Evolutionary conservation across 257 asterid species (phyloP), one percentile per base, ranked within the genome.

Genomic region (Jacaranda copaia): DNA sequence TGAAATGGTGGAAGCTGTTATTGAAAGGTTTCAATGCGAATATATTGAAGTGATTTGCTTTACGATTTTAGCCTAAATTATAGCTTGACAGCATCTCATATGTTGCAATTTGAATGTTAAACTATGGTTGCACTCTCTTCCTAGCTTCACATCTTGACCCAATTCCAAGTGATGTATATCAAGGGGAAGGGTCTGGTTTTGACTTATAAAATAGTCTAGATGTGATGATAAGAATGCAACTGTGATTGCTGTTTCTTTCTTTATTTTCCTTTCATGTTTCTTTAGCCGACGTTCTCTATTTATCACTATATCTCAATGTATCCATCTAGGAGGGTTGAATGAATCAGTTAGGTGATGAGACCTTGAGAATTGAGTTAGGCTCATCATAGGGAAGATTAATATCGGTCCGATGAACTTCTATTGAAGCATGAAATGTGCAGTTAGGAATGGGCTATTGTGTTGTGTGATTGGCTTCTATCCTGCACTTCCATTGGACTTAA

Each of bases 1-100:
- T 49, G 46, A 53, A 6, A 4, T 74, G 43, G 19, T 49, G 32
- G 20, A 51, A 3, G 36, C 7, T 12, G 78, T 20, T 32, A 10
- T 15, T 38, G 19, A 35, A 32, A 18, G 65, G 51, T 68, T 58
- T 70, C 13, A 66, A 51, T 49, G 25, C 32, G 52, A 18, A 10
- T 62, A 20, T 42, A 46, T 66, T 59, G 35, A 74, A 73, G 43
- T 53, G 68, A 42, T 36, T 19, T 48, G 43, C 1, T 58, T 67
- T 63, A 19, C 38, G 70, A 16, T 16, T 78, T 60, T 59, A 39
- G 35, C 48, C 73, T 42, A 36, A 16, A 9, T 46, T 64, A 14
- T 72, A 46, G 20, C 64, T 70, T 13, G 8, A n/a, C 7, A 8
- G 13, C 35, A 6, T 39, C 59, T 12, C 43, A 18, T 20, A 40